Conservation (phyloP, 164 flowering plant species). For the Protea cynaroides region DNA sequence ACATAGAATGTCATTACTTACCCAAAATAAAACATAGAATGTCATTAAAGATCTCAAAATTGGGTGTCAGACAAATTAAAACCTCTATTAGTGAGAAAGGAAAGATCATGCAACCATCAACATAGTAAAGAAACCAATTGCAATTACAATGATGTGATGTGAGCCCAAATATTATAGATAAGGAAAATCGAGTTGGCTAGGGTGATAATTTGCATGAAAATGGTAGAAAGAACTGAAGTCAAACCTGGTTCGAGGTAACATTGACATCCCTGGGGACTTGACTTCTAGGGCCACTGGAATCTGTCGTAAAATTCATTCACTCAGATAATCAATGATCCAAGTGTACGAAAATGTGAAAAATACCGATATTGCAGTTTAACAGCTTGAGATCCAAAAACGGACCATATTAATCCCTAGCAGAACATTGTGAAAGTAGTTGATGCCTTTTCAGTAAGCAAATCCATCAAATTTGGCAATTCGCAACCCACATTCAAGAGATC, state of each 20-base stretch:
- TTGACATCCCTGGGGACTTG: constrained; percentile 5
- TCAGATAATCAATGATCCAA: background rate
- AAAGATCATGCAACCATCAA: background rate
- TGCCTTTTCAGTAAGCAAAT: constrained; percentile 20
- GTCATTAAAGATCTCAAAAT: background rate
- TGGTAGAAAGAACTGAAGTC: background rate
- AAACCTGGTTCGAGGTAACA: constrained; percentile 20
- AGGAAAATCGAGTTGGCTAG: background rate
- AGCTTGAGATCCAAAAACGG: too few relatives aligned
- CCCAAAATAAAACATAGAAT: too few relatives aligned
- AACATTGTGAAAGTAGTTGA: constrained; percentile 1
- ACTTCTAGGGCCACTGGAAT: constrained; percentile 6
- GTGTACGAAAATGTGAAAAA: background rate
- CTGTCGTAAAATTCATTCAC: constrained; percentile 8
- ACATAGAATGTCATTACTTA: too few relatives aligned
- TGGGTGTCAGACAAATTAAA: background rate
- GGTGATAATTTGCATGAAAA: background rate
- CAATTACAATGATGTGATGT: background rate
- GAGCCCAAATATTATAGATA: background rate
- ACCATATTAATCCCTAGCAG: background rate
- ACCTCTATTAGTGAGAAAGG: background rate
- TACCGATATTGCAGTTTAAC: too few relatives aligned
- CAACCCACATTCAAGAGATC: constrained; percentile 7
- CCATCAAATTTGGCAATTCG: constrained; percentile 6
- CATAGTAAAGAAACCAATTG: background rate